A percentile compares a stretch with the other conserved stretches of the same genome.
These are phyloP conservation scores for Erysimum cheiranthoides DNA, from an alignment of 345 rosid genomes.

Conservation along the genomic window DNA sequence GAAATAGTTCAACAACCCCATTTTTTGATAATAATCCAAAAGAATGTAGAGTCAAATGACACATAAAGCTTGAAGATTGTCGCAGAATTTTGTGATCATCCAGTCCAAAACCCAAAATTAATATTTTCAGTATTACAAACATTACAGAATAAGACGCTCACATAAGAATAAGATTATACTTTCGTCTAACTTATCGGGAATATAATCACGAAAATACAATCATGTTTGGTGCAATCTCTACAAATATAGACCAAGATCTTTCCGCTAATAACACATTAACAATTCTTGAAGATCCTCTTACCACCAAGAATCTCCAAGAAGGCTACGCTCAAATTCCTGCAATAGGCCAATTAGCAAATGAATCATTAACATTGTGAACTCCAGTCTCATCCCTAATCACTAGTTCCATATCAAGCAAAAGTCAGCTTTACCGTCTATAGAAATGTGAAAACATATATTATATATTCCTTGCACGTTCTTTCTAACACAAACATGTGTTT, in stretches of 20 bases:
- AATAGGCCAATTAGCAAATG: background rate
- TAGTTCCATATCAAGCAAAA: constrained; percentile 4
- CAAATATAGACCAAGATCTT: constrained; percentile 1
- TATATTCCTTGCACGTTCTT: constrained; percentile 5
- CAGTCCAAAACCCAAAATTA: background rate
- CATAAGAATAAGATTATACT: background rate
- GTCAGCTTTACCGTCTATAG: background rate
- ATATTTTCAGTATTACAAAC: background rate
- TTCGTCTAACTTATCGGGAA: background rate
- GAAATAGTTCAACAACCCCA: too few species aligned
- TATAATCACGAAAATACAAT: constrained; percentile 23
- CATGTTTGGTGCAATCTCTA: constrained; percentile 4
- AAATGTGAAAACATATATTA: background rate
- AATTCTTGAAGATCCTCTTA: background rate
- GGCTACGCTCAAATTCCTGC: constrained; percentile 26
- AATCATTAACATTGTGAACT: background rate
- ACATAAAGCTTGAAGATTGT: background rate
- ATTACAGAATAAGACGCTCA: background rate
- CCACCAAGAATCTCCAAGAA: constrained; percentile 25
- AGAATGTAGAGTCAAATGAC: background rate
- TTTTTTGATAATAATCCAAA: background rate
- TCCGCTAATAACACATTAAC: constrained; percentile 8
- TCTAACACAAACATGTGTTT: constrained; percentile 20
- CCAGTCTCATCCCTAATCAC: background rate
- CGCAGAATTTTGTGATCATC: background rate